These are phyloP conservation scores for Aureobasidium sp. DNA, from an alignment of 2,329 filamentous ascomycete species.

Conservation along the genomic window DNA sequence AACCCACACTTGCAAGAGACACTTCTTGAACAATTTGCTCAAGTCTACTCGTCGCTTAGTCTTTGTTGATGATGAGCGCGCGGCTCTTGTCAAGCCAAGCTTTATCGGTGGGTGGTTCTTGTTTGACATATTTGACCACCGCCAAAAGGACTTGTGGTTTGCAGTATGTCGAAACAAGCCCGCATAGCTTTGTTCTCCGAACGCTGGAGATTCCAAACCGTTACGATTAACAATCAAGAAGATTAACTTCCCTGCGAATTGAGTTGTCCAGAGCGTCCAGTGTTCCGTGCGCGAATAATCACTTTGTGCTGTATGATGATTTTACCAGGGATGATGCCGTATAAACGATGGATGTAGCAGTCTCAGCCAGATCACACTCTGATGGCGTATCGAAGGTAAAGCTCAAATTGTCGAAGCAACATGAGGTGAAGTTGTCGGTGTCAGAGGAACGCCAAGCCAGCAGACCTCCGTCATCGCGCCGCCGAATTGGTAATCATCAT, in stretches of 20 bases:
- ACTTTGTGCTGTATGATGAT: background rate
- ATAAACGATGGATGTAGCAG: background rate
- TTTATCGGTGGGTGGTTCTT: background rate
- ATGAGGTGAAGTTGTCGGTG: background rate
- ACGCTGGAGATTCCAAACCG: no score
- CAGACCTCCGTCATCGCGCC: slow-evolving; percentile 5
- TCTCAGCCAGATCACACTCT: background rate
- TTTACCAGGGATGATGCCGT: background rate
- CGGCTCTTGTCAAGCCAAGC: background rate
- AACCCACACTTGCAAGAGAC: background rate
- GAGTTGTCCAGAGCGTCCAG: background rate
- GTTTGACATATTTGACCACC: background rate
- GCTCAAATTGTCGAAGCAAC: background rate
- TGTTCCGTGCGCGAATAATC: background rate
- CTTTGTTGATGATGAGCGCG: background rate
- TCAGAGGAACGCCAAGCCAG: background rate
- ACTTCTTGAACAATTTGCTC: background rate
- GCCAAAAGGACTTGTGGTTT: background rate
- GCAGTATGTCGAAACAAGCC: background rate
- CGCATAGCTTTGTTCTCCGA: background rate
- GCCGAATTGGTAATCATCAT: slow-evolving; percentile 11
- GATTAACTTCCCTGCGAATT: background rate
- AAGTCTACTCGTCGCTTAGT: no score
- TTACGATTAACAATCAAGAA: background rate
- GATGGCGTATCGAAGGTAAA: background rate